Base-by-base conservation (phyloP, 331 rosid species). In the Prunus yedoensis region DNA sequence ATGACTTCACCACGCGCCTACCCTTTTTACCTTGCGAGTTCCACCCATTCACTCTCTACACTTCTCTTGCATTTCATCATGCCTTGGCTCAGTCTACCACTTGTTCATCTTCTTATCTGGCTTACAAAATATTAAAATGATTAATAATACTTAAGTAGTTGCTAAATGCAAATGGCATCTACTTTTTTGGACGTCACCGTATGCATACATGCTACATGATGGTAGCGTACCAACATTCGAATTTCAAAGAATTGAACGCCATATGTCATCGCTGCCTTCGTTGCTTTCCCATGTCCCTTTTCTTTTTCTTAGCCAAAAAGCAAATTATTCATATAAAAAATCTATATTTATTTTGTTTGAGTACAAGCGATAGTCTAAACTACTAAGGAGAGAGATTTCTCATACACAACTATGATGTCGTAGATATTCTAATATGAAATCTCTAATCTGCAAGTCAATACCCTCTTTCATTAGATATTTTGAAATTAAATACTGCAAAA, bases 1-100 rank as follows among this genome's bases (percentile, higher is more conserved):
- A 50, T 83, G 82, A 83, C 82, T 67, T 79, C 82, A 75, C 43
- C 10, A 38, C 43, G 43, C 1, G 43, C 9, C 43, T 0, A 38
- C 43, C 9, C 0, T 21, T 4, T 16, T 53, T 57, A 23, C 65
- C 56, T 38, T 16, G 28, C 41, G 51, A 46, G n/a, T 7, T 38
- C 53, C 5, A 25, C 27, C 38, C 0, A 13, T 45, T 41, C 52
- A 35, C 75, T 14, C 15, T 25, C n/a, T 53, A 0, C 49, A 11
- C 50, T 23, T 32, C 2, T 1, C 68, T 17, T 5, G 41, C 41
- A 35, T 35, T 35, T 35, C 41, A 35, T 3, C 15, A 6, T 56
- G 21, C 67, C 32, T 20, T 20, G 15, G 43, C 43, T 6, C 43
- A 6, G 43, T 23, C 61, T 23, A 7, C 27, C 15, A 18, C n/a